A percentile compares a stretch with the other conserved stretches of the same genome.
These are phyloP conservation scores for Dioszegia hungarica DNA, from an alignment of 768 basidiomycete genomes.

Conservation along the genomic window DNA sequence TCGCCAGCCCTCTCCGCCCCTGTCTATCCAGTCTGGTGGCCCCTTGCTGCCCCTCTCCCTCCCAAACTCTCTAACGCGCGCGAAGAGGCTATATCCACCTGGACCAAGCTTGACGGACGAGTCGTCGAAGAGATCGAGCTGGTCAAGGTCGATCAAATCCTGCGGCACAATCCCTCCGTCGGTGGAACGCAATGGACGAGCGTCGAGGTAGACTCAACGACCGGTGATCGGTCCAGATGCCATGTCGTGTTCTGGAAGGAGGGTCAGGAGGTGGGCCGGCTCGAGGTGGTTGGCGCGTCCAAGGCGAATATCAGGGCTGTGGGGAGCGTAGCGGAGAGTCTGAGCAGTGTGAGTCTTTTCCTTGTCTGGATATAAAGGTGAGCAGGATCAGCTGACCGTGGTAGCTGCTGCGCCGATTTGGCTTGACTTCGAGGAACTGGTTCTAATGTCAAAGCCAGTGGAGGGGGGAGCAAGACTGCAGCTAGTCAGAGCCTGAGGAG, in stretches of 20 bases:
- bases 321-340: conserved; percentile 12
- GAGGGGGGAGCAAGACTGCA: background rate
- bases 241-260: conserved; percentile 4
- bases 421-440: background rate
- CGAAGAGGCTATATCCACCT: background rate
- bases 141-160: conserved; percentile 12
- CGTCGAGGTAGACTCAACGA: conserved; percentile 7
- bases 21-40: conserved; percentile 3
- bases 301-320: conserved; percentile 8
- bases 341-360: conserved; percentile 7
- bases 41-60: background rate
- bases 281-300: conserved; percentile 16
- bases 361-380: background rate
- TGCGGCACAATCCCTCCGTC: conserved; percentile 2
- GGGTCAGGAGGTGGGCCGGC: conserved; percentile 2
- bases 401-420: conserved; percentile 2
- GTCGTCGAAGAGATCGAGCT: conserved; percentile 12
- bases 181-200: conserved; percentile 15
- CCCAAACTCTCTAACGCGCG: conserved; percentile 9
- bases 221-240: background rate
- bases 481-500: too few species aligned
- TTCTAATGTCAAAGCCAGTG: background rate
- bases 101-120: conserved; percentile 8
- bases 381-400: background rate
- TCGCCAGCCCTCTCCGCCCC: conserved; percentile 10